Evolutionary conservation across 2,329 filamentous ascomycete species (phyloP), one percentile per base, ranked within the genome.

Genomic region (Raffaelea albimanens): DNA sequence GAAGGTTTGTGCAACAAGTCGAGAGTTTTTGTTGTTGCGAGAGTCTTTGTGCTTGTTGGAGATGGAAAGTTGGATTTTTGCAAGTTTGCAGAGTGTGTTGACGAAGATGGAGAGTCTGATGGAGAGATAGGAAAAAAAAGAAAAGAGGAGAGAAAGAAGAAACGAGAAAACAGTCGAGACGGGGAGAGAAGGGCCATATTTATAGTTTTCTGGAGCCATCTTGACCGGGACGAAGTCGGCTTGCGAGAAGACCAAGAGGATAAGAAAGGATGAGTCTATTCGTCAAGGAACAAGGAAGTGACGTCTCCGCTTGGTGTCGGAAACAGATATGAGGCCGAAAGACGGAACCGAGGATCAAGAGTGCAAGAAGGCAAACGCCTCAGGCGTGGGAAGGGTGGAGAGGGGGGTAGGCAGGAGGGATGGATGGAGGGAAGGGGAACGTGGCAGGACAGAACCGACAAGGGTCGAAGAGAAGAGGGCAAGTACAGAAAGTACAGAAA

Each of bases 131-230:
- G 33, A 69, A 76, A 72, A 76, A 72, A 70, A 76, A 72, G 67
- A 69, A 76, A 63, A 64, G 63, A 64, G 66, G 72, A 73, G 64
- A 65, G 66, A 71, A 73, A 72, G 68, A 67, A 76, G 71, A 69
- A 75, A 72, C 66, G 68, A 76, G 62, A 63, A 67, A 61, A 61
- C 49, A 53, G 53, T 57, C 57, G 58, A 58, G 64, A 62, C 59
- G 63, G 56, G 69, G 72, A 66, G 66, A 74, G 65, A 63, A 66
- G 61, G 59, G 60, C 62, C 64, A 75, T 67, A 80, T 82, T 83
- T 83, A 83, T 83, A 82, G 68, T 71, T 76, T 71, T 76, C 61
- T 60, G 51, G 51, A 55, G 56, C 58, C 60, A 57, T 60, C 59
- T 56, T 52, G 57, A 61, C 56, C 63, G 58, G 59, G 56, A 57